phyloP scores from a whole-genome alignment of 345 rosid genomes.

The Rhodomyrtus tomentosa region DNA sequence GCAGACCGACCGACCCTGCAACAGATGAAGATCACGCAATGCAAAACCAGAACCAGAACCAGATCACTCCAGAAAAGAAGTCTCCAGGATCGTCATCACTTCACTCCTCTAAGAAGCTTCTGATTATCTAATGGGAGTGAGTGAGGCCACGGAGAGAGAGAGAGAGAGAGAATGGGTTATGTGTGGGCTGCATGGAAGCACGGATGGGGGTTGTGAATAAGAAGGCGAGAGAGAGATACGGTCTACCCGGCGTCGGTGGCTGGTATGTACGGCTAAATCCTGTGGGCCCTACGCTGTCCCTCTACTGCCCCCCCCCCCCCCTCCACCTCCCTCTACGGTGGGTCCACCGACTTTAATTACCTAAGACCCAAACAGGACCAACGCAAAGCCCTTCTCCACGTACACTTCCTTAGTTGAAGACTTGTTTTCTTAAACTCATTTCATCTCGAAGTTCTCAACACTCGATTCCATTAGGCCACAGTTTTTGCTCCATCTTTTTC shows the following conservation, averaged over 20 bases:
- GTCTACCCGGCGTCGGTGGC: background rate
- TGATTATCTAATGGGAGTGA: background rate
- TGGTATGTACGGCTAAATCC: background rate
- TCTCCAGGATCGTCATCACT: background rate
- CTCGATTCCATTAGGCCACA: background rate
- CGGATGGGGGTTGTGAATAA: slow-evolving; percentile 38
- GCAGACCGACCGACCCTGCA: background rate
- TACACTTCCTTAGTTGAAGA: background rate
- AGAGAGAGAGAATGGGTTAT: background rate
- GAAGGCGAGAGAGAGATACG: slow-evolving; percentile 30
- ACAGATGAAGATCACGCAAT: background rate
- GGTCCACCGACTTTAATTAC: background rate
- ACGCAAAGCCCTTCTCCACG: background rate
- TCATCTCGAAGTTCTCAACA: background rate
- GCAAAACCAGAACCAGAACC: background rate
- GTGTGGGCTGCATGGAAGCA: background rate
- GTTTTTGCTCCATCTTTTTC: background rate
- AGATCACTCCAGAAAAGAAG: background rate
- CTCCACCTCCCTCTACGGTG: background rate
- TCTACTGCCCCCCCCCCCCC: background rate
- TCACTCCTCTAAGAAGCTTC: background rate
- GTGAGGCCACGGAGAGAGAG: background rate
- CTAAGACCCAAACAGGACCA: background rate
- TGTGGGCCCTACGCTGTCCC: slow-evolving; percentile 34
- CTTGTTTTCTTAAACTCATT: background rate